Base-by-base conservation (phyloP, 108 stramenopile species). In the Cylindrotheca closterium region DNA sequence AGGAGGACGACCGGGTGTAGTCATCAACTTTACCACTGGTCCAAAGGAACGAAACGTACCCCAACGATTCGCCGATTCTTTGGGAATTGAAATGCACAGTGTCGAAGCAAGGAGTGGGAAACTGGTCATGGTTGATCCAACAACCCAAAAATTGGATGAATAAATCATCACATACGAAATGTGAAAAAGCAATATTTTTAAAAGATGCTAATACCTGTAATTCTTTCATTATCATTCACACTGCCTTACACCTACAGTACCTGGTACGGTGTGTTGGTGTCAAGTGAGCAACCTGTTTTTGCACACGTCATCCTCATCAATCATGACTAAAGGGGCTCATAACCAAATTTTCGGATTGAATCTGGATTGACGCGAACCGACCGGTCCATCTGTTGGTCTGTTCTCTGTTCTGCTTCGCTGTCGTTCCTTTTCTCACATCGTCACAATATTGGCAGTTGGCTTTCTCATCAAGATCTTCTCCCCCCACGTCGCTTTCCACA, bases 1-100 rank as follows among this genome's bases (percentile, higher is more conserved):
- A 31, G 93, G 93, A 46, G 93, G 93, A 27, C 73, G 89, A 25
- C 93, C 93, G 2, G 93, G 93, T 48, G 90, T 94, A 25, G 88
- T 91, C 5, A 79, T 94, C 50, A 89, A 88, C 49, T 63, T 94
- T 56, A 88, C 93, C 12, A 77, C 80, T 23, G 73, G 74, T 63
- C 73, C 75, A 2, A 77, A 79, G 28, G 90, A 89, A 63, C 84
- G 78, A 26, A 85, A 85, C n/a, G 93, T 91, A 8, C 88, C 89
- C 3, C 68, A 64, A 56, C 69, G 73, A 59, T 86, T 91, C 50
- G 88, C 89, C 26, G 73, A 79, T 27, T 67, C 68, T 27, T 57
- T 94, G 27, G 86, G 85, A 17, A 76, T 94, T 34, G 66, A 65
- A 2, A 85, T 94, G 82, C 60, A 84, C 51, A 70, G 75, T 27